Percentiles rank a stretch among this genome's conserved stretches.
Conservation (phyloP, 768 basidiomycete genomes). For the Collybia sordida region DNA sequence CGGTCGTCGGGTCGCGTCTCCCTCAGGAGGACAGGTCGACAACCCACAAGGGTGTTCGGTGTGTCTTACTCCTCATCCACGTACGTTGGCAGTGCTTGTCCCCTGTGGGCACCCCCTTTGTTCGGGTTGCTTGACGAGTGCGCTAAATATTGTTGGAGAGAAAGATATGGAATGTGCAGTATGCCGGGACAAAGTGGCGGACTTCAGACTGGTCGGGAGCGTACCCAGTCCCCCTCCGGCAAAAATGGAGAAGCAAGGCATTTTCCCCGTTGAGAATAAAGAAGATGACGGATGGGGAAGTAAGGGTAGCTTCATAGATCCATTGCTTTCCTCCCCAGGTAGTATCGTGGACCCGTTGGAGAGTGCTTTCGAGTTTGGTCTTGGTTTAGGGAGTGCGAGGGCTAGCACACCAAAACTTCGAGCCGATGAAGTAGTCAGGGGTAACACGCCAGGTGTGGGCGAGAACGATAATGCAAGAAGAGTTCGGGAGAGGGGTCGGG, state of each 20-base stretch:
- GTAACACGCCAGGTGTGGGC: neutral
- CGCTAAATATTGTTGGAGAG: conserved; percentile 86
- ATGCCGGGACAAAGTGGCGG: conserved; percentile 66
- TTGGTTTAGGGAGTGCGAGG: conserved; percentile 31
- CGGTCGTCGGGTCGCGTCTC: neutral
- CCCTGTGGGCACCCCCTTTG: conserved; percentile 80
- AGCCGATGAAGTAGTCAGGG: conserved; percentile 21
- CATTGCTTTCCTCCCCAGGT: conserved; percentile 32
- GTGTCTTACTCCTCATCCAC: conserved; percentile 46
- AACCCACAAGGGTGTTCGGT: conserved; percentile 53
- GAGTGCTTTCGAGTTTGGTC: conserved; percentile 41
- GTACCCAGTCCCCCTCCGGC: neutral
- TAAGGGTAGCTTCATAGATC: conserved; percentile 30
- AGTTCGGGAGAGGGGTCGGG: conserved; percentile 6
- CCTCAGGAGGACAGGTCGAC: conserved; percentile 3
- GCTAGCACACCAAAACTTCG: conserved; percentile 43
- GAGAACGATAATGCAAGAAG: conserved; percentile 10
- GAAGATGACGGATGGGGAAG: conserved; percentile 8
- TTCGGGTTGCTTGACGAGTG: conserved; percentile 79
- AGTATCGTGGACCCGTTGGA: conserved; percentile 30
- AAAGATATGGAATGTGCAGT: conserved; percentile 86
- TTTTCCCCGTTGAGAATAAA: conserved; percentile 11
- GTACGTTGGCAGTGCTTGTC: conserved; percentile 61
- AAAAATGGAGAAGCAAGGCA: neutral
- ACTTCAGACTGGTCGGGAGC: conserved; percentile 56